phyloP scores from a whole-genome alignment of 306 rosid species.

The Parietaria judaica region DNA sequence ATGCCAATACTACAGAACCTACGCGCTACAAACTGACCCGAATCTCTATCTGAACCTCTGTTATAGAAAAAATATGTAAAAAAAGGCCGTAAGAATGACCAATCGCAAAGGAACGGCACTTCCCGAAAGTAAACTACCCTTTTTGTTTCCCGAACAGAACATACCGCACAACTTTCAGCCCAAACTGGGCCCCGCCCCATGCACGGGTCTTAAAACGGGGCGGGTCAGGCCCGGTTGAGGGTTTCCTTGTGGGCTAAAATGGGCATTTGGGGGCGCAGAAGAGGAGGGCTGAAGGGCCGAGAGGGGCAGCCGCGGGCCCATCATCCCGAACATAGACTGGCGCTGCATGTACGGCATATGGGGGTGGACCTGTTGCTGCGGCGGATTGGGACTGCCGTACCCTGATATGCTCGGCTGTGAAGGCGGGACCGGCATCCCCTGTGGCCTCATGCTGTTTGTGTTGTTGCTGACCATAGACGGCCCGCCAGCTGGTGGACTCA shows the following conservation, averaged over 20 bases:
- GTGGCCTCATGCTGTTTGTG: conserved; percentile 61
- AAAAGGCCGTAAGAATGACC: conserved; percentile 17
- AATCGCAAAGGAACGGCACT: conserved; percentile 14
- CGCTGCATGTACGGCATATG: conserved; percentile 72
- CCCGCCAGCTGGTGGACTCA: conserved; percentile 47
- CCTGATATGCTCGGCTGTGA: conserved; percentile 86
- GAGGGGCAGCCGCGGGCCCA: conserved; percentile 84
- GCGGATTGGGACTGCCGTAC: conserved; percentile 59
- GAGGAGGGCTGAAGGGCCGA: conserved; percentile 64
- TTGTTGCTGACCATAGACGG: conserved; percentile 64
- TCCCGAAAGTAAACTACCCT: conserved; percentile 22
- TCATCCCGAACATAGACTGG: conserved; percentile 75
- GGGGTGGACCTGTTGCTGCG: conserved; percentile 75
- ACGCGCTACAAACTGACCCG: conserved; percentile 19
- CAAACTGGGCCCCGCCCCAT: conserved; percentile 82
- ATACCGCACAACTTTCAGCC: conserved; percentile 45
- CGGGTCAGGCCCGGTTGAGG: conserved; percentile 55
- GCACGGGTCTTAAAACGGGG: conserved; percentile 80
- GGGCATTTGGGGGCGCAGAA: conserved; percentile 49
- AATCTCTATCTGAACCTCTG: conserved; percentile 5
- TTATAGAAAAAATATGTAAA: conserved; percentile 18
- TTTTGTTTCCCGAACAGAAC: conserved; percentile 7
- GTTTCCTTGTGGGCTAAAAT: conserved; percentile 62
- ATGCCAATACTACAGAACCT: conserved; percentile 25
- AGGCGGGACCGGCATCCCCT: conserved; percentile 59